Conservation (phyloP, 345 rosid genomes). For the Eucalyptus dawsonii region DNA sequence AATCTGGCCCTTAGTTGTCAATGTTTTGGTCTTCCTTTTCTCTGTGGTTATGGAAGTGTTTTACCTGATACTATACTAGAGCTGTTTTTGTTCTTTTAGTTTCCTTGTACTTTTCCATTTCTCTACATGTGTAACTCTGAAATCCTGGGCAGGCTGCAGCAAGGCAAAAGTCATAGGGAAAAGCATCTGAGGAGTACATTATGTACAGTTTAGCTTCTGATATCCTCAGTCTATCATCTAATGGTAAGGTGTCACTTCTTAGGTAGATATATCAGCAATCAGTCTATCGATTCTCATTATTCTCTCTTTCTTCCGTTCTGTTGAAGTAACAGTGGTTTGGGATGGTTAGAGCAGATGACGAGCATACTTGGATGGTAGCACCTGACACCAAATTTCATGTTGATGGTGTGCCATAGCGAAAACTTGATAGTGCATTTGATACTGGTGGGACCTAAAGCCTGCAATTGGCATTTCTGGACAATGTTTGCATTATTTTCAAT, state of each 20-base stretch:
- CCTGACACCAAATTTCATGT: background rate
- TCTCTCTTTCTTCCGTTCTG: background rate
- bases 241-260: background rate
- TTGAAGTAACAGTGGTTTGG: background rate
- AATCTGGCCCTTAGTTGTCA: background rate
- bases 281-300: background rate
- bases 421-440: background rate
- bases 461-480: background rate
- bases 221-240: background rate
- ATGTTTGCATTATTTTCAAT: background rate
- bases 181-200: background rate
- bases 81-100: background rate
- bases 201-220: background rate
- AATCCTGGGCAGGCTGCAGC: constrained; percentile 6
- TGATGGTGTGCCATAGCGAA: background rate
- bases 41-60: background rate
- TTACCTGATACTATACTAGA: background rate
- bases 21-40: background rate
- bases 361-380: background rate
- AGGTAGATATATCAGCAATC: background rate
- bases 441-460: background rate
- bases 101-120: background rate
- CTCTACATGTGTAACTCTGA: background rate
- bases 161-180: background rate
- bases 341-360: background rate